phyloP scores from a whole-genome alignment of 2,329 filamentous ascomycete species.

The Fusarium clavum region DNA sequence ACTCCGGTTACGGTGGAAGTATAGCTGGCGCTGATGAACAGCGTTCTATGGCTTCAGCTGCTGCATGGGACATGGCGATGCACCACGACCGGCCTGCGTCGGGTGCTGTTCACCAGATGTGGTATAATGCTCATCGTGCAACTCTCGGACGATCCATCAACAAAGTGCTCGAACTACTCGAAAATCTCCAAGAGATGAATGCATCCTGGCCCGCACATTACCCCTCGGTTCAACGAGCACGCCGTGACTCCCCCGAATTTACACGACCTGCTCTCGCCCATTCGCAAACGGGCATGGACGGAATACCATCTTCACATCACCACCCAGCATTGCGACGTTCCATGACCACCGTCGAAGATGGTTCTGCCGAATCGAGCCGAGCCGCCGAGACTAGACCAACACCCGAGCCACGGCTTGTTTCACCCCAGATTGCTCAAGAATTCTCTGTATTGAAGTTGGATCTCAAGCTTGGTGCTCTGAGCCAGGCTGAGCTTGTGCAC shows the following conservation, averaged over 20 bases:
- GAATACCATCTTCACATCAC: slow-evolving; percentile 56
- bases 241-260: slow-evolving; percentile 57
- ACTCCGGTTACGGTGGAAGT: slow-evolving; percentile 93
- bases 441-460: slow-evolving; percentile 97
- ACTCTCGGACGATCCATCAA: slow-evolving; percentile 89
- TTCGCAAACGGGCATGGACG: slow-evolving; percentile 69
- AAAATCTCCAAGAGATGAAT: slow-evolving; percentile 89
- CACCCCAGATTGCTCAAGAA: slow-evolving; percentile 92
- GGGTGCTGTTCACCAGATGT: slow-evolving; percentile 89
- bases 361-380: slow-evolving; percentile 77
- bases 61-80: slow-evolving; percentile 60
- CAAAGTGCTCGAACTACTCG: slow-evolving; percentile 84
- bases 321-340: slow-evolving; percentile 72
- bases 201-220: slow-evolving; percentile 94
- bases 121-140: slow-evolving; percentile 92
- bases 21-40: slow-evolving; percentile 70
- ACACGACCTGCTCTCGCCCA: slow-evolving; percentile 73
- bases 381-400: slow-evolving; percentile 70
- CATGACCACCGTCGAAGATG: slow-evolving; percentile 72
- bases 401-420: slow-evolving; percentile 84
- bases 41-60: slow-evolving; percentile 58
- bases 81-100: slow-evolving; percentile 67
- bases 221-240: slow-evolving; percentile 79
- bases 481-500: slow-evolving; percentile 91
- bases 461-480: slow-evolving; percentile 85